These are phyloP conservation scores for Kwoniella sp. DNA, from an alignment of 768 basidiomycete species.

Conservation along the genomic window DNA sequence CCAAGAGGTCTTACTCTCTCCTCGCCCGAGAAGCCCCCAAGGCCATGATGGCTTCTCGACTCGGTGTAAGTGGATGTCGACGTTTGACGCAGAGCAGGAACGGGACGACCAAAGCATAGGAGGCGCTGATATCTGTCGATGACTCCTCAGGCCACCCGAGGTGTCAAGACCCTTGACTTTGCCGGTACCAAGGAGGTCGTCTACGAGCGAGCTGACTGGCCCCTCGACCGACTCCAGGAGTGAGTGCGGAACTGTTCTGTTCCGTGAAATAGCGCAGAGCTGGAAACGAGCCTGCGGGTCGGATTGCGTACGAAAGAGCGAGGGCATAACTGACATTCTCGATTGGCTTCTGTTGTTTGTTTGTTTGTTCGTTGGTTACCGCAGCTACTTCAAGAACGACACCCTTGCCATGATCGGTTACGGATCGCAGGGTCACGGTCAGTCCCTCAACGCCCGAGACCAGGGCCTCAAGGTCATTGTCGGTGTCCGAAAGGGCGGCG, in stretches of 20 bases:
- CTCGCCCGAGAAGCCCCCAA: conserved; percentile 49
- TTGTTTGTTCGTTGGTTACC: not conserved
- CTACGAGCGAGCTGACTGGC: conserved; percentile 97
- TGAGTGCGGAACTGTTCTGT: conserved; percentile 46
- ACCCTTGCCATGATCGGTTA: conserved; percentile 99
- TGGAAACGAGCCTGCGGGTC: too few relatives aligned
- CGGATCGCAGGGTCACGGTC: conserved; percentile 92
- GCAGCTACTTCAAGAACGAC: conserved; percentile 93
- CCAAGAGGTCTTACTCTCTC: conserved; percentile 54
- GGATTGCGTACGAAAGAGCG: too few relatives aligned
- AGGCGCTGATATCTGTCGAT: not conserved
- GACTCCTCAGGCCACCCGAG: conserved; percentile 62
- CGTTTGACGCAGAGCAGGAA: not conserved
- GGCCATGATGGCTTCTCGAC: conserved; percentile 42
- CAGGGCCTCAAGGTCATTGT: conserved; percentile 98
- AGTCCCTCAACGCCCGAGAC: conserved; percentile 98
- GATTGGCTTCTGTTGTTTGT: not conserved
- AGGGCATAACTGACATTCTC: not conserved
- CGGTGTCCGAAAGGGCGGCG: conserved; percentile 94
- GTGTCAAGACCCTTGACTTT: conserved; percentile 94
- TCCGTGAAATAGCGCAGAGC: not conserved
- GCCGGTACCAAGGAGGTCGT: conserved; percentile 90
- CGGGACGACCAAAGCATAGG: too few relatives aligned
- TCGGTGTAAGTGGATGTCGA: conserved; percentile 43
- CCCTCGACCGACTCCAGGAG: conserved; percentile 93